These are phyloP conservation scores for Gilbertella persicaria DNA, from an alignment of 371 early-diverging fungal genomes.

Conservation along the genomic window DNA sequence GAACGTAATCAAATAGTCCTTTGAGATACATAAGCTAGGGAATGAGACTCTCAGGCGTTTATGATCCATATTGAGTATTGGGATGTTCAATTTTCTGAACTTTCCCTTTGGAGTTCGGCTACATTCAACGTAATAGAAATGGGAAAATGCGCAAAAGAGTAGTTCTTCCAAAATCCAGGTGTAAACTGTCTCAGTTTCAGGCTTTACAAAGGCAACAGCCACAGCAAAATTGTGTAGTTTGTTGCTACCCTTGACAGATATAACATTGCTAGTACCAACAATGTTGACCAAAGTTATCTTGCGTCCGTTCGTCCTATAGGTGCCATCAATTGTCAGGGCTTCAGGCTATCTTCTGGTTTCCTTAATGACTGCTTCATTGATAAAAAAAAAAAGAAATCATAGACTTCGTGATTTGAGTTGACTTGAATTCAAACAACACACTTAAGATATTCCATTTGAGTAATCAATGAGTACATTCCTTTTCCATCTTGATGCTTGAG, in stretches of 20 bases:
- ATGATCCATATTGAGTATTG: too few species aligned
- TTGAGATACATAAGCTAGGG: too few species aligned
- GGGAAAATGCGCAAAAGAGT: too few species aligned
- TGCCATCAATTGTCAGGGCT: constrained; percentile 1
- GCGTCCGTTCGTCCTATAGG: constrained; percentile 4
- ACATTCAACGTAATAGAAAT: too few species aligned
- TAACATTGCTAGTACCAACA: constrained; percentile 4
- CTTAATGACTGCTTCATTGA: neutral
- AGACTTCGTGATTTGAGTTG: neutral
- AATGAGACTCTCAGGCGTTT: too few species aligned
- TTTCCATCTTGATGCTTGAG: neutral
- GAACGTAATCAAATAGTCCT: too few species aligned
- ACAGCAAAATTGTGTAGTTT: neutral
- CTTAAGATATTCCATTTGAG: neutral
- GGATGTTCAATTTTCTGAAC: too few species aligned
- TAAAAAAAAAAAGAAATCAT: neutral
- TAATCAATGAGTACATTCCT: constrained; percentile 4
- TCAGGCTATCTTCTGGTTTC: constrained; percentile 1
- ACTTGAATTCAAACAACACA: constrained; percentile 1
- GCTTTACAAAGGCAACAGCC: constrained; percentile 1
- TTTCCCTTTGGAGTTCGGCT: too few species aligned
- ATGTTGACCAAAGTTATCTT: neutral
- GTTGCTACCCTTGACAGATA: neutral
- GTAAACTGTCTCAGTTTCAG: neutral
- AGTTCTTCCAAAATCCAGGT: constrained; percentile 2